Evolutionary conservation across 1,139 yeast species (phyloP).

Genomic region (Kluyveromyces sp.): DNA sequence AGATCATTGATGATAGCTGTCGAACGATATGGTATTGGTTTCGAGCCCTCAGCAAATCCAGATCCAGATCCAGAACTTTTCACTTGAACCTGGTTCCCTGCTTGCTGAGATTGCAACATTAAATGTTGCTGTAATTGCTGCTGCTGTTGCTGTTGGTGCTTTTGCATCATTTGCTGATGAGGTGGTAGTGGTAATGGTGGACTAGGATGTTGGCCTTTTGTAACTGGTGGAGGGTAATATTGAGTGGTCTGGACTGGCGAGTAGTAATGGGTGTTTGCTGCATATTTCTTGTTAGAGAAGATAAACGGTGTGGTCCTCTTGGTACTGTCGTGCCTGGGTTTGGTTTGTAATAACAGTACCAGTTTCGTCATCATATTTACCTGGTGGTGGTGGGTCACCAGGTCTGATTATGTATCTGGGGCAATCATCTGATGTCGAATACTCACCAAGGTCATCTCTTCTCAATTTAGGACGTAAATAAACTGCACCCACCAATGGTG

Average conservation of each 20-base stretch:
- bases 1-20: slow-evolving; percentile 20
- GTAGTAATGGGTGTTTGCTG: slow-evolving; percentile 5
- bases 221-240: slow-evolving; percentile 7
- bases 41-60: slow-evolving; percentile 1
- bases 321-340: slow-evolving; percentile 18
- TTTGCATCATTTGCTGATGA: slow-evolving; percentile 9
- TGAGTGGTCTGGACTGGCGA: slow-evolving; percentile 5
- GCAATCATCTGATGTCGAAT: slow-evolving; percentile 51
- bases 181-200: slow-evolving; percentile 3
- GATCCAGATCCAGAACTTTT: slow-evolving; percentile 11
- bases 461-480: slow-evolving; percentile 67
- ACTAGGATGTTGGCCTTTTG: slow-evolving; percentile 1
- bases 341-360: slow-evolving; percentile 25
- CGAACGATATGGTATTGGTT: slow-evolving; percentile 19
- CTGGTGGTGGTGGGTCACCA: slow-evolving; percentile 32
- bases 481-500: slow-evolving; percentile 89
- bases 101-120: slow-evolving; percentile 29
- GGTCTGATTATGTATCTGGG: slow-evolving; percentile 50
- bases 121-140: slow-evolving; percentile 20
- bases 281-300: slow-evolving; percentile 14
- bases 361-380: slow-evolving; percentile 27
- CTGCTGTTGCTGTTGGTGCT: slow-evolving; percentile 17
- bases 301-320: slow-evolving; percentile 17
- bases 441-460: slow-evolving; percentile 74
- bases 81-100: slow-evolving; percentile 23